Conservation (phyloP, 495 filamentous ascomycete species). For the Penicillium lagena region DNA sequence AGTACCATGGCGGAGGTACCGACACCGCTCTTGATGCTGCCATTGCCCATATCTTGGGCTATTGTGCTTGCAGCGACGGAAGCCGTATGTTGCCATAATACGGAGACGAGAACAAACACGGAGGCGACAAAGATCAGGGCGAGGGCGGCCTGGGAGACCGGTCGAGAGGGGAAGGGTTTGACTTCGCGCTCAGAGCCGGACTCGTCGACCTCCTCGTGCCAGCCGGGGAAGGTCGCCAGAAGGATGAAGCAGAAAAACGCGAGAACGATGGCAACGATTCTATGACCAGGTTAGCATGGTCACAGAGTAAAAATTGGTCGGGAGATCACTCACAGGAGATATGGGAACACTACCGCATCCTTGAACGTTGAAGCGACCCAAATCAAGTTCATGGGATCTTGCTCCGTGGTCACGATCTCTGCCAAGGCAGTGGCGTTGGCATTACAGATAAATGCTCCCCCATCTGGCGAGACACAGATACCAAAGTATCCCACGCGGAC, state of each 20-base stretch:
- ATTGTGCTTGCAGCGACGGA: constrained; percentile 90
- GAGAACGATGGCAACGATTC: constrained; percentile 64
- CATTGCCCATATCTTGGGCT: constrained; percentile 92
- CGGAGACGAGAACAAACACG: constrained; percentile 65
- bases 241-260: constrained; percentile 65
- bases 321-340: constrained; percentile 50
- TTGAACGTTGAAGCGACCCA: constrained; percentile 71
- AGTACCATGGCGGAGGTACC: constrained; percentile 91
- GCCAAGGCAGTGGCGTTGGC: constrained; percentile 62
- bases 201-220: constrained; percentile 58
- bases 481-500: constrained; percentile 70
- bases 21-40: constrained; percentile 80
- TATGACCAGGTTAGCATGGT: constrained; percentile 17
- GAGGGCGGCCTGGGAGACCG: constrained; percentile 59
- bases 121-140: constrained; percentile 62
- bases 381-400: constrained; percentile 65
- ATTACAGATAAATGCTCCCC: constrained; percentile 58
- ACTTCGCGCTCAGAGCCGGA: constrained; percentile 51
- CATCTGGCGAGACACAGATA: constrained; percentile 59
- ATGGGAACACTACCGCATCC: constrained; percentile 64
- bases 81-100: constrained; percentile 79
- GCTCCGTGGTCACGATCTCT: constrained; percentile 54
- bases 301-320: not conserved
- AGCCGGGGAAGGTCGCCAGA: constrained; percentile 66
- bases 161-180: constrained; percentile 63